Conservation (phyloP, 1,284 basidiomycete species). For the Trichosporon inkin region DNA sequence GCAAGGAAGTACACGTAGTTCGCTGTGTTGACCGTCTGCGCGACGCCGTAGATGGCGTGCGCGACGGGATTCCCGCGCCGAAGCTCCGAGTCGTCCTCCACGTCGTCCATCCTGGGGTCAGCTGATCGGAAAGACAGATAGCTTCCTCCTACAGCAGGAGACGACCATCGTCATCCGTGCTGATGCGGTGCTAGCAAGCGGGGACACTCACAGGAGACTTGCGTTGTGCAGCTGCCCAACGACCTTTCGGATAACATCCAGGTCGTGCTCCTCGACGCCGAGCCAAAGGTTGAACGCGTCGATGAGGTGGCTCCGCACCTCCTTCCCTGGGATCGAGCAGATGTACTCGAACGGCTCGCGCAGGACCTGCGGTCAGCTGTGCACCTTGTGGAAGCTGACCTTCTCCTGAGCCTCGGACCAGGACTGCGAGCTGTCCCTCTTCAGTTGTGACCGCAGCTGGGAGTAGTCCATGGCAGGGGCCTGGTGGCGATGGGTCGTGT, state of each 20-base stretch:
- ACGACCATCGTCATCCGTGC: neutral
- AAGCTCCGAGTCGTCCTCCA: constrained; percentile 91
- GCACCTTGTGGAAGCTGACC: neutral
- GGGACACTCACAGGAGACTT: constrained; percentile 69
- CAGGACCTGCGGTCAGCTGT: constrained; percentile 44
- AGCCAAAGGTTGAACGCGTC: constrained; percentile 95
- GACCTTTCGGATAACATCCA: constrained; percentile 69
- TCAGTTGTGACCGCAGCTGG: constrained; percentile 3
- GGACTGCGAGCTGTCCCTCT: neutral
- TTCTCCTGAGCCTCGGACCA: constrained; percentile 8
- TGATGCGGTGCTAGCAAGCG: neutral
- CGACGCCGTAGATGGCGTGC: constrained; percentile 91
- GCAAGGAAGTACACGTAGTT: constrained; percentile 96
- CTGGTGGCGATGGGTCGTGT: neutral
- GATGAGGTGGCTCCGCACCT: constrained; percentile 82
- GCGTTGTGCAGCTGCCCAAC: constrained; percentile 94
- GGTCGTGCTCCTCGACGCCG: constrained; percentile 66
- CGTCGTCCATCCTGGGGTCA: constrained; percentile 78
- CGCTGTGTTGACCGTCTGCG: constrained; percentile 95
- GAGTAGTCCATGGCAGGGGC: constrained; percentile 9
- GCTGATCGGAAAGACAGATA: neutral
- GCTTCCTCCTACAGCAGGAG: neutral
- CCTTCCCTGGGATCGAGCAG: constrained; percentile 82
- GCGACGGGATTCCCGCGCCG: constrained; percentile 81
- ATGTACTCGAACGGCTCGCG: constrained; percentile 89